Base-by-base conservation (phyloP, 164 flowering plant genomes). In the Vitis labrusca region DNA sequence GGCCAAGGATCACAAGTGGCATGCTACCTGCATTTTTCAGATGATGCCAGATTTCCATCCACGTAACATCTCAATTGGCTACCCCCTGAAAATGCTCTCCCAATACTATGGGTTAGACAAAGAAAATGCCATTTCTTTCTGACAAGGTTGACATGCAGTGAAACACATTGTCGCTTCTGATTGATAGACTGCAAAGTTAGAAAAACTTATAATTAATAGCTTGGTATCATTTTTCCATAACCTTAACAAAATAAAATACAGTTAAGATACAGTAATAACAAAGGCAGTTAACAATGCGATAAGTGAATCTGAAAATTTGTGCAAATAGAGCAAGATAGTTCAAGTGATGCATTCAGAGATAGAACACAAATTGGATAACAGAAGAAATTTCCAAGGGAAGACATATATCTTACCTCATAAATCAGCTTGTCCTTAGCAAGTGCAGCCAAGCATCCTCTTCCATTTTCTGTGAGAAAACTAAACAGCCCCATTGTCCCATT, bases 31-130 rank as follows among this genome's bases (percentile, higher is more conserved):
- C 98, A 96, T 80, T 85, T 92, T 78, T 91, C 97, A 69, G 93
- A 84, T 19, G 94, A 86, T 60, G 89, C 85, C 79, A 93, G 92
- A 80, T 73, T 76, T 19, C 98, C 99, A 79, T 96, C 97, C 60
- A 96, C 59, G 70, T 82, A 96, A 79, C 97, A 92, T 54, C 84
- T 85, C 74, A 96, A 74, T 52, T 82, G 77, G 80, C 99, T 96
- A 29, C 99, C 99, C 53, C 98, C 99, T 63, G 97, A 96, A 82
- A 96, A 96, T 62, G 98, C 89, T 84, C 98, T 89, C 71, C 99
- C 98, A 75, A 92, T 88, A 73, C 85, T 91, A 73, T 96, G 99
- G 54, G 97, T 88, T 67, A 96, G 77, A 74, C 97, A 91, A 75
- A 96, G 84, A 77, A 85, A 87, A 80, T 96, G 97, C 98, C 98